Evolutionary conservation across 1,139 yeast species (phyloP).

Genomic region (Sugiyamaella xylanicola): DNA sequence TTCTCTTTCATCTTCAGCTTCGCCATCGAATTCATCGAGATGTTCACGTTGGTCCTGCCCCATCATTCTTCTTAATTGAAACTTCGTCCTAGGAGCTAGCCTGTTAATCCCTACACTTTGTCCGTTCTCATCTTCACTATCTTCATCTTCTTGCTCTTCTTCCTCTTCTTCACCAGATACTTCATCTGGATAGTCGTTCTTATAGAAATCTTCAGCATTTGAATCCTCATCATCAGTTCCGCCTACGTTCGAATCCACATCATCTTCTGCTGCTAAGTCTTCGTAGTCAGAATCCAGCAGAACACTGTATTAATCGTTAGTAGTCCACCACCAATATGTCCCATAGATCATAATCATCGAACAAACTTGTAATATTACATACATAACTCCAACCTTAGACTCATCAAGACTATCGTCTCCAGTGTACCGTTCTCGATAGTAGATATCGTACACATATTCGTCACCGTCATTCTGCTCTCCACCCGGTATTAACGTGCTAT

Average conservation of each 20-base stretch:
- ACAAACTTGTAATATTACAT: conserved; percentile 28
- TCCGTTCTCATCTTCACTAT: conserved; percentile 50
- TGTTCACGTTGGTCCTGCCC: background rate
- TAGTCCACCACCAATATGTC: background rate
- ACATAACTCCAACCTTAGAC: conserved; percentile 43
- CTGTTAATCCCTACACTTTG: conserved; percentile 17
- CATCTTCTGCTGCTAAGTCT: conserved; percentile 53
- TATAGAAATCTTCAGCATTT: conserved; percentile 82
- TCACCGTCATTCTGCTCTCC: conserved; percentile 43
- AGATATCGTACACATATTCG: conserved; percentile 90
- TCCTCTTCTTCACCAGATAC: conserved; percentile 44
- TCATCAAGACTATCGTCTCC: conserved; percentile 19
- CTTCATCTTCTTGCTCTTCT: conserved; percentile 10
- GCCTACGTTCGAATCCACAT: conserved; percentile 42
- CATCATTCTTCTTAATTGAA: conserved; percentile 36
- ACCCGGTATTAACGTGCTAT: conserved; percentile 14
- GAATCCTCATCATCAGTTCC: conserved; percentile 71
- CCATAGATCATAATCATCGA: background rate
- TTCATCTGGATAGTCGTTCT: conserved; percentile 93
- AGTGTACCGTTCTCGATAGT: conserved; percentile 55
- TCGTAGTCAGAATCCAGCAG: conserved; percentile 57
- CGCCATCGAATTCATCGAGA: conserved; percentile 27
- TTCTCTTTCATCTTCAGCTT: conserved; percentile 22
- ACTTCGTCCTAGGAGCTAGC: conserved; percentile 25
- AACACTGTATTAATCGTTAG: conserved; percentile 31